A percentile compares a stretch with the other conserved stretches of the same genome.
These are phyloP conservation scores for Blumeria graminis DNA, from an alignment of 2,329 filamentous ascomycete species.

Conservation along the genomic window DNA sequence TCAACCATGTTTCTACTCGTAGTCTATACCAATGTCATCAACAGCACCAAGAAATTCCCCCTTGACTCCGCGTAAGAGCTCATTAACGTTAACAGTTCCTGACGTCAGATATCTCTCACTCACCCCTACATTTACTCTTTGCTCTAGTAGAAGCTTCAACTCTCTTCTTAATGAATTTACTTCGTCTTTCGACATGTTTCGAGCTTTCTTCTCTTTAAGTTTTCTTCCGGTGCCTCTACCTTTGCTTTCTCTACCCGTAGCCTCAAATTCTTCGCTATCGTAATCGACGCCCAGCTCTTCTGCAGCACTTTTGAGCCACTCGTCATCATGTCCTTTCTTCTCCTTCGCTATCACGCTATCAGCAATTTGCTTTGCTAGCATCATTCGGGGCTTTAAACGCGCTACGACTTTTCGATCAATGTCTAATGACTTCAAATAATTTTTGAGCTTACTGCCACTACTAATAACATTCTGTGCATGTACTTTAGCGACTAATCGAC, in stretches of 20 bases:
- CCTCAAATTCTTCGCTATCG: conserved; percentile 64
- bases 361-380: conserved; percentile 65
- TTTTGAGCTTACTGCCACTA: conserved; percentile 24
- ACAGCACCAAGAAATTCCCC: conserved; percentile 21
- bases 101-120: conserved; percentile 67
- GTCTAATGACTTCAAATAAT: conserved; percentile 58
- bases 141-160: conserved; percentile 42
- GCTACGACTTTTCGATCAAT: conserved; percentile 58
- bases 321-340: conserved; percentile 60
- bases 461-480: conserved; percentile 34
- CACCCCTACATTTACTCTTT: conserved; percentile 65
- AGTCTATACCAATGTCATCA: conserved; percentile 14
- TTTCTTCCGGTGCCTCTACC: conserved; percentile 51
- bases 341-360: conserved; percentile 70
- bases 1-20: too few species aligned
- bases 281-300: conserved; percentile 89
- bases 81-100: conserved; percentile 62
- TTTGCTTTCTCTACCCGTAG: conserved; percentile 30
- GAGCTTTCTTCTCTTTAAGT: conserved; percentile 48
- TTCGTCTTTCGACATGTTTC: conserved; percentile 46
- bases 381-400: conserved; percentile 52
- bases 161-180: conserved; percentile 45
- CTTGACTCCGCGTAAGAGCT: conserved; percentile 38
- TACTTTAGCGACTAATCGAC: conserved; percentile 67
- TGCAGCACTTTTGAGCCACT: conserved; percentile 62